Base-by-base conservation (phyloP, 2,329 filamentous ascomycete species). In the Oidium heveae region DNA sequence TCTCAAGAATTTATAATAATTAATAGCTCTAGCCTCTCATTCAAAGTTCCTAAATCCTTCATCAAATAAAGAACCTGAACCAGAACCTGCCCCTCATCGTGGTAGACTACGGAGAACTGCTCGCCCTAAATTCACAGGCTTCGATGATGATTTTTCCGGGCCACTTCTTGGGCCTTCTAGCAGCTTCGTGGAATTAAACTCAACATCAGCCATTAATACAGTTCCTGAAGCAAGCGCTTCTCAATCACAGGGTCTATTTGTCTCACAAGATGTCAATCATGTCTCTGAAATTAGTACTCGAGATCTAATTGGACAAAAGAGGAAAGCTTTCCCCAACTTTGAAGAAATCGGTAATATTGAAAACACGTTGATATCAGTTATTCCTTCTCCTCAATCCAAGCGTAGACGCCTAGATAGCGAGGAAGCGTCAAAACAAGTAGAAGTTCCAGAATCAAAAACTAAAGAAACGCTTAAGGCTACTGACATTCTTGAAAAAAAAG, bases 291-390 rank as follows among this genome's bases (percentile, higher is more conserved):
- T 56, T 4, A 54, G 59, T 52, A 41, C 56, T 44, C 54, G 56
- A 43, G 13, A 13, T 9, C 8, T 33, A 50, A 53, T 53, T 2
- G 57, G 54, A 24, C 58, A 57, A 33, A 79, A 79, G 61, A 67
- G 75, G 24, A 64, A 63, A 2, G 68, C 70, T 3, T 68, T 70
- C 1, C 66, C 68, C 4, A 58, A 69, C 16, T 49, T 56, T 22
- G 63, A 66, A 53, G 59, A 60, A 55, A 61, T 61, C 41, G 60
- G 63, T 39, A 57, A 61, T 56, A 75, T 82, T 47, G 67, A 83
- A 9, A 76, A 89, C 65, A 79, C 86, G 15, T 75, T 94, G 55
- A 79, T 88, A 1, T 84, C 87, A 0, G 85, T 81, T 0, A 80
- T 84, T 3, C 79, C 82, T 32, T 79, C 79, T 5, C 76, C 87